Evolutionary conservation across 2,329 filamentous ascomycete species (phyloP), one percentile per base, ranked within the genome.

Genomic region (Calonectria henricotiae): DNA sequence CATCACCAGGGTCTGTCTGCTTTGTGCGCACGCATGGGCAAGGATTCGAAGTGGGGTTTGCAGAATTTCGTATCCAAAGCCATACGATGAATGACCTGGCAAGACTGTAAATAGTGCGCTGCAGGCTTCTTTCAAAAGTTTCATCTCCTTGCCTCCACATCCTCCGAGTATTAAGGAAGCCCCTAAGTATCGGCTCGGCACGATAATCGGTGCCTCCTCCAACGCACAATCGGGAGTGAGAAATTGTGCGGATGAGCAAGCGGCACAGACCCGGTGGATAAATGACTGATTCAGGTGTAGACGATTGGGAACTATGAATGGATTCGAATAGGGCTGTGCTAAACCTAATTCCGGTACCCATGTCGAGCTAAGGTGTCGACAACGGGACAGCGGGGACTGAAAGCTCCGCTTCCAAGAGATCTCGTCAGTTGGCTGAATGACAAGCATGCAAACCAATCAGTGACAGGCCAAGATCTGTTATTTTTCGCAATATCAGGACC

Each of bases 381-480:
- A 46, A 46, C 43, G n/a, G n/a, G 43, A 46, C 4, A 13, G 51
- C 51, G 51, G 51, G 35, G 32, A 20, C 51, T n/a, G 35, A 23
- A 12, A 5, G 51, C 35, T 58, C 51, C 51, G 20, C 51, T 58
- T 39, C 32, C 51, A 17, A 58, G 51, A 58, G 51, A 58, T 58
- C 51, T 17, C 32, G n/a, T 20, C 35, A 6, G 20, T 13, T 23
- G 32, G 5, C 17, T 37, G 37, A 58, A 25, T 23, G n/a, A 58
- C 25, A 20, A 58, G 51, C 20, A 58, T 15, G 30, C 51, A 20
- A 37, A n/a, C 51, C 51, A 58, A 58, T 58, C 7, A 58, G 15
- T 15, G 35, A 15, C 23, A 11, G n/a, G 9, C 12, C 32, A 15
- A 25, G 6, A 7, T 5, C 23, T 4, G 35, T n/a, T 8, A 11